Evolutionary conservation across 768 basidiomycete genomes (phyloP), one percentile per base, ranked within the genome.

Genomic region (Xanthoconium purpureum): DNA sequence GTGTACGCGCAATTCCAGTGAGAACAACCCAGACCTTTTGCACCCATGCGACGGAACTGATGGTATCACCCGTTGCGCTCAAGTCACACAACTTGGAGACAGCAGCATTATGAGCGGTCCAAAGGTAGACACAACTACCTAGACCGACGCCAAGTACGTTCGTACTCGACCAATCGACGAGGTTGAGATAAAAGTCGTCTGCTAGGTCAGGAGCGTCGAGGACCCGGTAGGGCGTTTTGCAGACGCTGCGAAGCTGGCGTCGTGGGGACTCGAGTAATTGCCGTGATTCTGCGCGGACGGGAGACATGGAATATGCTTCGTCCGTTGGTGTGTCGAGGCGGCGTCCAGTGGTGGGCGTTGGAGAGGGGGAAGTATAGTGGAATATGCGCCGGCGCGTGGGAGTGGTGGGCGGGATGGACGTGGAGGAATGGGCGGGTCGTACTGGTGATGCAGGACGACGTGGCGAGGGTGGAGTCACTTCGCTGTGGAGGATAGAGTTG

Each of bases 121-220:
- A 99, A 1, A 98, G 84, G 68, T 99, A 99, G 13, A 99, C 96
- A 58, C 92, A 94, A 0, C 87, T 78, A 3, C 88, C 91, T 8
- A 99, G 80, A 3, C 95, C 96, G 9, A 98, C 97, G 5, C 91
- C 95, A 0, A 98, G 84, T 0, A 98, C 87, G 67, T 98, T 98
- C 6, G 91, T 95, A 51, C 87, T 89, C 3, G 90, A 92, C 97
- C 97, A 98, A 60, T 98, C 95, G 24, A 98, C 94, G 12, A 98
- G 81, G 67, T 98, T 98, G 59, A 99, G 87, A 67, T 99, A 98
- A 72, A 98, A 99, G 71, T 99, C 96, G 69, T 98, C 96, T 30
- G 94, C 93, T 13, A 99, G 84, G 53, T 98, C 95, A 0, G 96
- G 97, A 9, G 96, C 96, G 68, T 99, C 96, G 35, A 98, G 82